Conservation (phyloP, 345 rosid genomes). For the Jatropha curcas region DNA sequence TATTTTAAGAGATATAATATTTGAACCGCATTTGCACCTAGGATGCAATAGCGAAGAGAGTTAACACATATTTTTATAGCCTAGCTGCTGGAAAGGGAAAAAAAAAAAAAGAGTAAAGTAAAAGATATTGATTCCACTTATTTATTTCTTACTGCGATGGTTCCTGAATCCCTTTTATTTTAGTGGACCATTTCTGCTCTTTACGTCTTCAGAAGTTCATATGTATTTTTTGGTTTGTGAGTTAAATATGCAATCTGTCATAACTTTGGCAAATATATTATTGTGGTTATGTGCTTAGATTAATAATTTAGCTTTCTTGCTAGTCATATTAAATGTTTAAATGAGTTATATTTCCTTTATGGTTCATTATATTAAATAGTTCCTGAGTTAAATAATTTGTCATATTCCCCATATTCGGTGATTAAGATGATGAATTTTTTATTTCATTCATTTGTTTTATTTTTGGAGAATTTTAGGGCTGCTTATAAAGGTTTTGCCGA, state of each 20-base stretch:
- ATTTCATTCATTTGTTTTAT: constrained; percentile 24
- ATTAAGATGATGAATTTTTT: constrained; percentile 16
- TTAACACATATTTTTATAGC: not conserved
- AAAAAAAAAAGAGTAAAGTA: not conserved
- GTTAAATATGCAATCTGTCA: not conserved
- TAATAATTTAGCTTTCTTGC: constrained; percentile 5
- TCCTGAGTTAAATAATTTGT: not conserved
- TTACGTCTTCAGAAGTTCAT: not conserved
- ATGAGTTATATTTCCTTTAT: not conserved
- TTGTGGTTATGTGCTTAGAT: not conserved
- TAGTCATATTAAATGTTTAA: not conserved
- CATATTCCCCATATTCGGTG: not conserved
- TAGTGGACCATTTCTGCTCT: not conserved
- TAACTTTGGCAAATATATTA: not conserved
- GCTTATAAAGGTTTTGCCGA: constrained; percentile 99
- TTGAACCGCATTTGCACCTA: not conserved
- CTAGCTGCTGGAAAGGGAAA: not conserved
- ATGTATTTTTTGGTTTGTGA: not conserved
- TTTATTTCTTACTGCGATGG: not conserved
- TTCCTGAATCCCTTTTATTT: not conserved
- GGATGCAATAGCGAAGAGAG: not conserved
- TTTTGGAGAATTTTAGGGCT: constrained; percentile 76
- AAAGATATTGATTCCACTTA: not conserved
- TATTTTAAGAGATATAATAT: not conserved
- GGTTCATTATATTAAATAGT: not conserved